Percentiles rank a stretch among this genome's conserved stretches.
Evolutionary conservation across 768 basidiomycete genomes (phyloP).

Genomic region (Atractiella rhizophila): DNA sequence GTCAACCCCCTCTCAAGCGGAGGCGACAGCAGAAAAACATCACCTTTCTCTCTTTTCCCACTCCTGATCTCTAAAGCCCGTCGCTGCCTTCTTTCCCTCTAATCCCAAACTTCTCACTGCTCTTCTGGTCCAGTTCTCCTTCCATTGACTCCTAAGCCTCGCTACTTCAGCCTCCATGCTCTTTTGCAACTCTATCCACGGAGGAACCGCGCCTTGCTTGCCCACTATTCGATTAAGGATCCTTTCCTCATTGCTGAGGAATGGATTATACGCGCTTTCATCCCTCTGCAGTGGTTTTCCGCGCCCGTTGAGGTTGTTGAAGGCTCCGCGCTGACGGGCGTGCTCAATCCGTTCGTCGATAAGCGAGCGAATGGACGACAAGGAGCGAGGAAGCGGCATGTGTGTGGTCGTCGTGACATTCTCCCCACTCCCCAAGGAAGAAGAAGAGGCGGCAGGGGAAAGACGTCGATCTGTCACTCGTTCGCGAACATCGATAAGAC

Average conservation of each 20-base stretch:
- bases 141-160: not conserved
- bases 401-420: not conserved
- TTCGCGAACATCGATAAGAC: not conserved
- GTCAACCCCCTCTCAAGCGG: no score
- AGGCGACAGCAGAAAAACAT: no score
- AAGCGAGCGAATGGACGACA: slow-evolving; percentile 3
- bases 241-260: slow-evolving; percentile 2
- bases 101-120: slow-evolving; percentile 6
- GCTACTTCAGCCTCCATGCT: slow-evolving; percentile 2
- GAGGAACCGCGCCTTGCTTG: slow-evolving; percentile 8
- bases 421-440: no score
- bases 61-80: slow-evolving; percentile 3
- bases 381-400: slow-evolving; percentile 1
- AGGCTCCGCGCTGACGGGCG: slow-evolving; percentile 7
- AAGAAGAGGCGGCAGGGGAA: not conserved
- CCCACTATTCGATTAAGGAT: slow-evolving; percentile 9
- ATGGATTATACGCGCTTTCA: slow-evolving; percentile 4
- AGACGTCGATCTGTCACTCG: slow-evolving; percentile 1
- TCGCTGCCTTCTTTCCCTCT: not conserved
- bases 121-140: slow-evolving; percentile 5
- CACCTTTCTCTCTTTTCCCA: slow-evolving; percentile 4
- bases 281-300: slow-evolving; percentile 7
- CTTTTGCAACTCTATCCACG: slow-evolving; percentile 9
- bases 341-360: slow-evolving; percentile 7
- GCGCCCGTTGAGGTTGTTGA: slow-evolving; percentile 6